phyloP scores from a whole-genome alignment of 192 early-diverging fungal genomes.

The Phycomyces nitens region DNA sequence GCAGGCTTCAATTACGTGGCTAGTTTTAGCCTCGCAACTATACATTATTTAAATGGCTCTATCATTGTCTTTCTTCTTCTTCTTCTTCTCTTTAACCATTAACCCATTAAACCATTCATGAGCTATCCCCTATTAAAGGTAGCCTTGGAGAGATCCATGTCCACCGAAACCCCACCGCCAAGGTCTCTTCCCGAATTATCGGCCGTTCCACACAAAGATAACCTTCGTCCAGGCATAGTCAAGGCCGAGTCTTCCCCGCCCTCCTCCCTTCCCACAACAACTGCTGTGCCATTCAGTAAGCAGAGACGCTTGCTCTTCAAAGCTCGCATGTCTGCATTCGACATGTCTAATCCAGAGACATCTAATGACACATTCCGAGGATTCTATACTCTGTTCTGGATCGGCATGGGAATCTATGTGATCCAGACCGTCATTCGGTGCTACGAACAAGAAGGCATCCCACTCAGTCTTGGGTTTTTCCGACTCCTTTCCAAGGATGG shows the following conservation, averaged over 20 bases:
- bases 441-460: slow-evolving; percentile 51
- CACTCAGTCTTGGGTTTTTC: slow-evolving; percentile 47
- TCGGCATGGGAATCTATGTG: slow-evolving; percentile 71
- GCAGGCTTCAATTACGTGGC: no score
- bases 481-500: slow-evolving; percentile 60
- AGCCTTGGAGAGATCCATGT: no score
- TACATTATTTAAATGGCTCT: no score
- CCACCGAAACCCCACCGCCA: no score
- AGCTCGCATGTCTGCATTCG: slow-evolving; percentile 27
- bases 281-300: not conserved
- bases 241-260: slow-evolving; percentile 17
- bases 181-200: no score
- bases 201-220: no score
- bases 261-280: not conserved
- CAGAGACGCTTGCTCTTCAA: slow-evolving; percentile 28
- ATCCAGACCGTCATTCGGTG: slow-evolving; percentile 57
- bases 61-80: no score
- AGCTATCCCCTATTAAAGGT: no score
- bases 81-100: no score
- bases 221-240: not conserved
- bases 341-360: slow-evolving; percentile 27
- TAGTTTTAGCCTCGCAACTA: no score
- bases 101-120: no score
- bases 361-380: slow-evolving; percentile 56
- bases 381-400: slow-evolving; percentile 84